Percentiles rank a stretch among this genome's conserved stretches.
phyloP scores from a whole-genome alignment of 306 rosid genomes.

The Vigna angularis region DNA sequence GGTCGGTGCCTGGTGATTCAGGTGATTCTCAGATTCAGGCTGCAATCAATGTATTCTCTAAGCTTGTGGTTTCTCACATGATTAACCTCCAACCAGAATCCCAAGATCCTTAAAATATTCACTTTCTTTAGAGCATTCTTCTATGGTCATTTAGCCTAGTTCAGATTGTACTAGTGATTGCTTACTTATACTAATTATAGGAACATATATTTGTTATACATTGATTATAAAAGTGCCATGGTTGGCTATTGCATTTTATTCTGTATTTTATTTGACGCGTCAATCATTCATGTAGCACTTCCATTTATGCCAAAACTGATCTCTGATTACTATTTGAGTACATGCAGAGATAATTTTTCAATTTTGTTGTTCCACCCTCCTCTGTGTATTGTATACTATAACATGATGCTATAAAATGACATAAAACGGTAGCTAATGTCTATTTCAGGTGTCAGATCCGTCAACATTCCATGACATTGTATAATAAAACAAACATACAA shows the following conservation, averaged over 20 bases:
- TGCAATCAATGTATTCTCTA: constrained; percentile 80
- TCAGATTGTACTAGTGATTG: constrained; percentile 38
- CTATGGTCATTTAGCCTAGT: constrained; percentile 40
- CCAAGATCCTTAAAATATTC: constrained; percentile 58
- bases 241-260: constrained; percentile 45
- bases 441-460: constrained; percentile 18
- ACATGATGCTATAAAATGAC: constrained; percentile 22
- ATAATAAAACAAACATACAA: constrained; percentile 10
- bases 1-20: constrained; percentile 60
- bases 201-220: constrained; percentile 30
- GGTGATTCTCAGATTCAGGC: constrained; percentile 75
- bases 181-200: constrained; percentile 40
- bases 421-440: constrained; percentile 29
- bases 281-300: constrained; percentile 25
- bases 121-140: constrained; percentile 31
- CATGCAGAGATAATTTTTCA: constrained; percentile 4
- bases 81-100: constrained; percentile 75
- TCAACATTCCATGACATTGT: constrained; percentile 30
- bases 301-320: constrained; percentile 13
- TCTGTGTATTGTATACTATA: constrained; percentile 8
- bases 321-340: not conserved
- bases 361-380: not conserved
- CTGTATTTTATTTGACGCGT: constrained; percentile 11
- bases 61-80: constrained; percentile 76
- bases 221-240: constrained; percentile 23